Base-by-base conservation (phyloP, 208 protist genomes). In the Trypanosoma conorhini region DNA sequence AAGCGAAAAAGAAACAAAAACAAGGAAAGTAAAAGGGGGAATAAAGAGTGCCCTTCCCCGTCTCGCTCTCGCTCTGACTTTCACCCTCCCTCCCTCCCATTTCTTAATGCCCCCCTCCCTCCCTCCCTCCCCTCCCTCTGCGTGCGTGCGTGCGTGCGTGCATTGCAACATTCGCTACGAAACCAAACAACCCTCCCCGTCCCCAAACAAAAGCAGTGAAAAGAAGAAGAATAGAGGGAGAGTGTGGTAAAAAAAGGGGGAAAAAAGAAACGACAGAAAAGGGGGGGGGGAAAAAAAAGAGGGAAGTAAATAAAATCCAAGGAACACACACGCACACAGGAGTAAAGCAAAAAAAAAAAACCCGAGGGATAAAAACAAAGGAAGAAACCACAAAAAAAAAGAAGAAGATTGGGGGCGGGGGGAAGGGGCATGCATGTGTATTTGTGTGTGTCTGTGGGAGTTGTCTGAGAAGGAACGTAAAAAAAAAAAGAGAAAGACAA, bases 361-460 rank as follows among this genome's bases (percentile, higher is more conserved):
- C 1, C 38, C 8, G 38, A 62, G 8, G 9, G 38, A 62, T 46
- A 15, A 62, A 21, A 62, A 62, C 3, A 31, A 62, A 62, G 19
- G 26, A 48, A 48, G 9, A 62, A 61, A 61, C 3, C 30, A 61
- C 5, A 19, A 61, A 61, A 61, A 22, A 61, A 31, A 31, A 19
- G 8, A 61, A 28, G 5, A 28, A 40, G 35, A 35, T 38, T 10
- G 21, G 3, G 28, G 35, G 17, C 12, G 56, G 56, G 56, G 35
- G n/a, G 56, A 61, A 28, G 28, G 28, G 56, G 28, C n/a, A 17
- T 22, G 28, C 12, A 7, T 19, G 17, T 61, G 28, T 21, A 12
- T 42, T 5, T 42, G 38, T 42, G 38, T 12, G 38, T 42, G 38
- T 31, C 5, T 31, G 3, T 33, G 46, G 56, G 44, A 24, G n/a